Base-by-base conservation (phyloP, 1,139 yeast species). In the Saccharomyces hybrid region DNA sequence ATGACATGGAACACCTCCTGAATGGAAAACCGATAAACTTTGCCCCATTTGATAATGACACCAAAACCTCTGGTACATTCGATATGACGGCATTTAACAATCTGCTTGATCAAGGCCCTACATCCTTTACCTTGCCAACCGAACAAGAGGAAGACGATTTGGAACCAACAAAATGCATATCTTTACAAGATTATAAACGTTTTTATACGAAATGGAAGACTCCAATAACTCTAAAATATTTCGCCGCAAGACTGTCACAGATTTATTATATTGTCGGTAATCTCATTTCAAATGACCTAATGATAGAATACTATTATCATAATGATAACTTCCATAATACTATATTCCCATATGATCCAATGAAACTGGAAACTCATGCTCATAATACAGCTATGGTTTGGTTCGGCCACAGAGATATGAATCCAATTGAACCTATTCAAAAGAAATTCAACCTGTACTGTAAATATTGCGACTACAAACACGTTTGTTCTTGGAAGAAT, bases 161-260 rank as follows among this genome's bases (percentile, higher is more conserved):
- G 44, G 24, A 38, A 24, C 12, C 44, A 16, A 19, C 24, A 38
- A 19, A 19, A 38, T 11, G 44, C 9, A 11, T 38, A 16, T 38
- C 44, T 38, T 9, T 38, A 24, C 44, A 19, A 16, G 24, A 38
- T 5, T 57, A 61, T 26, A 49, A 34, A 6, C 64, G 64, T 11
- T 64, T 67, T 48, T 64, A 75, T 16, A 65, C 60, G 2, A 54
- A 61, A 1, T 84, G 90, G 90, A 63, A 68, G 52, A 70, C 55
- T 2, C 82, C 86, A 0, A 75, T 82, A 16, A 84, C 89, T 0
- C 64, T 83, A 44, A 68, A 82, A 52, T 80, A 80, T 60, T 74
- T 85, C 56, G 80, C 86, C 0, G 78, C 80, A 0, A 70, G 88
- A 54, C 63, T 79, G 6, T 72, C 83, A 0, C 85, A 82, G 61